These are phyloP conservation scores for Flaveria bidentis DNA, from an alignment of 129 eudicot genomes.

Conservation along the genomic window DNA sequence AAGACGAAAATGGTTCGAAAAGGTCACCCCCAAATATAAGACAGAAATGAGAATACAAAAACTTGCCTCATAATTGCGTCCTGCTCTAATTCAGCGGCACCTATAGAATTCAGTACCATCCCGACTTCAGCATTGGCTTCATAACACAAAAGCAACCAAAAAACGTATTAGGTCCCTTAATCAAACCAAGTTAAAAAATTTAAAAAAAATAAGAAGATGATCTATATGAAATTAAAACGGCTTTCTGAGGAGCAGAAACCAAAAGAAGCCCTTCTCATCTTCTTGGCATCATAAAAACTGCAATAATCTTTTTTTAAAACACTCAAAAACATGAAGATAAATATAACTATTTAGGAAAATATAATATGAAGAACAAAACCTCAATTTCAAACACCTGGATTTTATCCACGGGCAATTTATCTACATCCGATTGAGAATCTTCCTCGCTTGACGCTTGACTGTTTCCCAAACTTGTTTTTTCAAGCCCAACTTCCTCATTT, in stretches of 20 bases:
- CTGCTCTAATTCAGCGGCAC: slow-evolving; percentile 46
- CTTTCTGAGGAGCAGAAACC: slow-evolving; percentile 30
- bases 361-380: slow-evolving; percentile 42
- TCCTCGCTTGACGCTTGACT: slow-evolving; percentile 8
- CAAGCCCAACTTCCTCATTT: slow-evolving; percentile 12
- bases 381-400: slow-evolving; percentile 45
- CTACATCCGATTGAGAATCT: slow-evolving; percentile 37
- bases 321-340: neutral
- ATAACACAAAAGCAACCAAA: slow-evolving; percentile 32
- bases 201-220: no score
- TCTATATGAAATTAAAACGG: slow-evolving; percentile 6
- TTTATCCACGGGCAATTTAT: slow-evolving; percentile 34
- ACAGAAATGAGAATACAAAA: slow-evolving; percentile 21
- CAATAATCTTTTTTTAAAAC: slow-evolving; percentile 23
- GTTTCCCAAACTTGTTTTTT: neutral
- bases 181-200: neutral
- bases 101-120: slow-evolving; percentile 40
- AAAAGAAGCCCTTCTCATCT: slow-evolving; percentile 28
- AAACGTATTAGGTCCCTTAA: neutral
- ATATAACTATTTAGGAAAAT: neutral
- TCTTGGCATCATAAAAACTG: slow-evolving; percentile 31
- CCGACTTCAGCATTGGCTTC: slow-evolving; percentile 45
- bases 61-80: slow-evolving; percentile 65
- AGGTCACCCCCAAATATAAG: slow-evolving; percentile 7
- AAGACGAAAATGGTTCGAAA: neutral